phyloP scores from a whole-genome alignment of 441 rosid species.

The Syzygium syzygioides region DNA sequence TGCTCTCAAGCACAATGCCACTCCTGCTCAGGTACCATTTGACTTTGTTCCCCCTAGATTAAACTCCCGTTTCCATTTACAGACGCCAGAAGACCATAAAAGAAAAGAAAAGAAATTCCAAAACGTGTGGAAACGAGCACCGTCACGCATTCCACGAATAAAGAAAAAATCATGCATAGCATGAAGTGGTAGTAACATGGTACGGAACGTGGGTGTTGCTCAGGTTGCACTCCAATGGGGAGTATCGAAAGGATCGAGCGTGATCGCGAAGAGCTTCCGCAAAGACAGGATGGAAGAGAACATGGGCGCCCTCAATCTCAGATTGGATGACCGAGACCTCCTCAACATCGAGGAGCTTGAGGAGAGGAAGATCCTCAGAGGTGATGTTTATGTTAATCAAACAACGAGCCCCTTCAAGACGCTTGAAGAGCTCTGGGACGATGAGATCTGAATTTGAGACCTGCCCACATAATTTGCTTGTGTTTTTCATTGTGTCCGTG shows the following conservation, averaged over 20 bases:
- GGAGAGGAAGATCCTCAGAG: slow-evolving; percentile 80
- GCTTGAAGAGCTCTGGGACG: slow-evolving; percentile 68
- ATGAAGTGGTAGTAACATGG: not conserved
- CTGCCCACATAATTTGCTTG: not conserved
- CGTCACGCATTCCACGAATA: not conserved
- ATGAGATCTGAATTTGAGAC: slow-evolving; percentile 40
- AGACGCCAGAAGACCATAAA: not conserved
- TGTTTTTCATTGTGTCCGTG: not conserved
- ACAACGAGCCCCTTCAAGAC: slow-evolving; percentile 76
- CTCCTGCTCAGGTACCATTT: slow-evolving; percentile 62
- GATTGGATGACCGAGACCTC: slow-evolving; percentile 50
- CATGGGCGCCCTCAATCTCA: slow-evolving; percentile 40
- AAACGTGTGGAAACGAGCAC: not conserved
- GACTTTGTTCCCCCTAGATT: not conserved
- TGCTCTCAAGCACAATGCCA: slow-evolving; percentile 53
- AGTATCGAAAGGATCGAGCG: slow-evolving; percentile 65
- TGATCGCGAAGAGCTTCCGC: slow-evolving; percentile 76
- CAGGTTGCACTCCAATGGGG: slow-evolving; percentile 88
- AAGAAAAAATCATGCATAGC: not conserved
- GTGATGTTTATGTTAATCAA: slow-evolving; percentile 54
- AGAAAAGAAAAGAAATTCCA: not conserved
- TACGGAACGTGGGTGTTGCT: not conserved
- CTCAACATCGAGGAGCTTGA: slow-evolving; percentile 43
- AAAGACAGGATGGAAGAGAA: slow-evolving; percentile 56
- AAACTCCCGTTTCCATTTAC: not conserved